Evolutionary conservation across 169 alveolate species (phyloP).

Genomic region (Eimeria praecox): DNA sequence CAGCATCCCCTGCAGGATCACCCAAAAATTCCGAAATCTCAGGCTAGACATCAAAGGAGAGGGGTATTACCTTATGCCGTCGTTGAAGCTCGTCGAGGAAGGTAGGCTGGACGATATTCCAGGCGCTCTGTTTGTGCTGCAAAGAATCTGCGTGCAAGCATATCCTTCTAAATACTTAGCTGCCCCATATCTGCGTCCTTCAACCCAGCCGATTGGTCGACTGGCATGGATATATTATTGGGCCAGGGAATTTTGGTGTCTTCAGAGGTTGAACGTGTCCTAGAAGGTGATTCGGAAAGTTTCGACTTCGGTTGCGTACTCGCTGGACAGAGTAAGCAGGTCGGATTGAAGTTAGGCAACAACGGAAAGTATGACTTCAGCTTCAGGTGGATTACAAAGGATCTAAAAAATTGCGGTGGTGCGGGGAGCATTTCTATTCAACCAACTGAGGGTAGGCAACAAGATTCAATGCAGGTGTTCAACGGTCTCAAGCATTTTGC

Average conservation of each 20-base stretch:
- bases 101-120: slow-evolving; percentile 70
- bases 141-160: neutral
- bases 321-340: slow-evolving; percentile 92
- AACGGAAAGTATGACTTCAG: slow-evolving; percentile 94
- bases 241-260: neutral
- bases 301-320: slow-evolving; percentile 93
- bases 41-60: slow-evolving; percentile 96
- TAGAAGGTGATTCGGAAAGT: slow-evolving; percentile 59
- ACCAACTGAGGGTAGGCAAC: slow-evolving; percentile 67
- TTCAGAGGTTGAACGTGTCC: slow-evolving; percentile 85
- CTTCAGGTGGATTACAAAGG: slow-evolving; percentile 90
- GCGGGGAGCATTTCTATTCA: slow-evolving; percentile 53
- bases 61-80: slow-evolving; percentile 90
- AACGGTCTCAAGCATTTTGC: neutral
- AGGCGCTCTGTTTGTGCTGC: neutral
- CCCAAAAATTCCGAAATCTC: slow-evolving; percentile 93
- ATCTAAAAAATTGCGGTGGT: neutral
- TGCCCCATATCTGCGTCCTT: neutral
- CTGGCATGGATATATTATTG: neutral
- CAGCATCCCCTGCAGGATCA: slow-evolving; percentile 93
- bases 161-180: neutral
- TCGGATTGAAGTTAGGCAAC: slow-evolving; percentile 89
- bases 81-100: slow-evolving; percentile 86
- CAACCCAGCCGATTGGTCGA: neutral
- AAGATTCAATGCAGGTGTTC: neutral